Evolutionary conservation across 352 stramenopile genomes (phyloP).

Genomic region (Globisporangium alternatum): DNA sequence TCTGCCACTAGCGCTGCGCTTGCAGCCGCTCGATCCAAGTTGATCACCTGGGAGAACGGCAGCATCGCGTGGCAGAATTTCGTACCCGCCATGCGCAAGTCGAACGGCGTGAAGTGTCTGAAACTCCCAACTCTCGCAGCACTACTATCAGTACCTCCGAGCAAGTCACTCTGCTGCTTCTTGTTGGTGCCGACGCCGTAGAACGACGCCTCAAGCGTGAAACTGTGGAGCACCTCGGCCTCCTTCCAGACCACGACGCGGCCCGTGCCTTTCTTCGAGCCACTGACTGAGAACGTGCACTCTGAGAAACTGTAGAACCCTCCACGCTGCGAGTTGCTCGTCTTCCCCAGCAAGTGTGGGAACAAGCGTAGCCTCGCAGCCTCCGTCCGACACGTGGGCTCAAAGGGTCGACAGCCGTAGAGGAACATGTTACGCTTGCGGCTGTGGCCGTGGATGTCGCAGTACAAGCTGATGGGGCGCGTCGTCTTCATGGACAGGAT

Average conservation of each 20-base stretch:
- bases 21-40: conserved; percentile 29
- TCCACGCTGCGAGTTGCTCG: conserved; percentile 28
- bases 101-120: conserved; percentile 50
- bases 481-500: conserved; percentile 45
- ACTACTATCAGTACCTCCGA: background rate
- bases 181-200: conserved; percentile 48
- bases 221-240: conserved; percentile 66
- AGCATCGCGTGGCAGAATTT: conserved; percentile 58
- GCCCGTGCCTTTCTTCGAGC: conserved; percentile 57
- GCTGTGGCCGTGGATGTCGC: conserved; percentile 89
- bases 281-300: conserved; percentile 67
- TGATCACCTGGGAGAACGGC: conserved; percentile 57
- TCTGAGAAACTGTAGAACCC: conserved; percentile 68
- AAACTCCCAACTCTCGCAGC: background rate
- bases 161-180: conserved; percentile 19
- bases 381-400: conserved; percentile 33
- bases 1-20: background rate
- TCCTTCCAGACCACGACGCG: conserved; percentile 69
- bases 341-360: conserved; percentile 67
- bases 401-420: conserved; percentile 68
- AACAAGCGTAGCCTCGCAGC: conserved; percentile 62
- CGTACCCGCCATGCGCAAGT: conserved; percentile 44
- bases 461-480: conserved; percentile 68
- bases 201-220: conserved; percentile 78
- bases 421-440: conserved; percentile 89